Conservation (phyloP, 2,329 filamentous ascomycete genomes). For the Scleromitrula shiraiana region DNA sequence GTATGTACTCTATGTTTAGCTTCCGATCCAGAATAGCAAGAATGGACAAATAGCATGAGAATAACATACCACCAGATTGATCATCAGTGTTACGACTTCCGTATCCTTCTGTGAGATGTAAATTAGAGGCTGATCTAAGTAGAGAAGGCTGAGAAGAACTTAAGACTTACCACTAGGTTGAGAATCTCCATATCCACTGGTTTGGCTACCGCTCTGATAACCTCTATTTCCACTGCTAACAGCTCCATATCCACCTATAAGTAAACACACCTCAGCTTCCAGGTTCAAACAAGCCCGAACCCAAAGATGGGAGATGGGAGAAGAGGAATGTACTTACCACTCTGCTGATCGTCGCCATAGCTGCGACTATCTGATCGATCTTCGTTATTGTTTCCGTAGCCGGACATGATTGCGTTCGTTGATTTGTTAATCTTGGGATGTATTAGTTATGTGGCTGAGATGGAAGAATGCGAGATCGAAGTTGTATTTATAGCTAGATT, state of each 20-base stretch:
- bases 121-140: neutral
- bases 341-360: neutral
- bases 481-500: too few species aligned
- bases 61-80: neutral
- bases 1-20: neutral
- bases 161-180: neutral
- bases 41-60: neutral
- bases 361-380: neutral
- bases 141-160: too few species aligned
- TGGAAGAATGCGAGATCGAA: too few species aligned
- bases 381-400: neutral
- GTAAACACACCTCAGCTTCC: neutral
- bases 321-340: neutral
- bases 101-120: neutral
- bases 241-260: neutral
- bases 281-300: neutral
- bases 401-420: conserved; percentile 1
- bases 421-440: too few species aligned
- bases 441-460: too few species aligned
- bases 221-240: too few species aligned
- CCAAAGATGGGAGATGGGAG: too few species aligned
- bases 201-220: too few species aligned
- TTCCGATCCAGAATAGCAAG: neutral
- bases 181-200: neutral
- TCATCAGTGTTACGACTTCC: neutral